Evolutionary conservation across 768 basidiomycete genomes (phyloP).

Genomic region (Terana coerulea): DNA sequence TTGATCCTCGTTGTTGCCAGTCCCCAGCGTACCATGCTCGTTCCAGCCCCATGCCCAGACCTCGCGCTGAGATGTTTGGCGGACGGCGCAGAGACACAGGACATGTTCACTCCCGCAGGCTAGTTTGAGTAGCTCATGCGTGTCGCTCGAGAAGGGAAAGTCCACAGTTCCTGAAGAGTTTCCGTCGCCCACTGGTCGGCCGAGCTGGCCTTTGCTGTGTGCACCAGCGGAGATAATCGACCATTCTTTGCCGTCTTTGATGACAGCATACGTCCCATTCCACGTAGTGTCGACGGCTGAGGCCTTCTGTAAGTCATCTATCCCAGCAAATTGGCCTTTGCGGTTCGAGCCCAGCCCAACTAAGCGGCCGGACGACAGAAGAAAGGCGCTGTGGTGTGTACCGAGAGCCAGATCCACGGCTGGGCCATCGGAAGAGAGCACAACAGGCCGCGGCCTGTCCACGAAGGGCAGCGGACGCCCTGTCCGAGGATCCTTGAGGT

Average conservation of each 20-base stretch:
- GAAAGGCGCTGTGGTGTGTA: constrained; percentile 49
- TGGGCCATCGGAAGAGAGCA: constrained; percentile 17
- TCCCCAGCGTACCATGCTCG: constrained; percentile 91
- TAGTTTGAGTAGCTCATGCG: constrained; percentile 85
- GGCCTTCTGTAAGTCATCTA: constrained; percentile 26
- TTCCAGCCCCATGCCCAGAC: constrained; percentile 98
- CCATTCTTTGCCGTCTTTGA: constrained; percentile 15
- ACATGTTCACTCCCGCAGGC: constrained; percentile 36
- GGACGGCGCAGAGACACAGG: constrained; percentile 7
- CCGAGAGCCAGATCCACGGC: constrained; percentile 37
- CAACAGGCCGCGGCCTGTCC: constrained; percentile 33
- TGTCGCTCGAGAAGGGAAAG: constrained; percentile 34
- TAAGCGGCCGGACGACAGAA: constrained; percentile 43
- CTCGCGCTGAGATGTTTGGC: constrained; percentile 21
- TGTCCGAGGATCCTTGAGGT: constrained; percentile 16
- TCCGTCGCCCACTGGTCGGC: constrained; percentile 28
- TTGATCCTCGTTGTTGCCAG: constrained; percentile 56
- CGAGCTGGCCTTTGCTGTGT: constrained; percentile 63
- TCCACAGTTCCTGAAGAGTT: constrained; percentile 24
- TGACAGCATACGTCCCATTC: constrained; percentile 68
- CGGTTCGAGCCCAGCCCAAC: constrained; percentile 64
- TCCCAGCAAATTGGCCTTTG: constrained; percentile 59
- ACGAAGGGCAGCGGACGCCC: constrained; percentile 28
- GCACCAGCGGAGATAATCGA: constrained; percentile 51
- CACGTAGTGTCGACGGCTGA: constrained; percentile 59